Evolutionary conservation across 1,284 basidiomycete species (phyloP).

Genomic region (Ganoderma sinense): DNA sequence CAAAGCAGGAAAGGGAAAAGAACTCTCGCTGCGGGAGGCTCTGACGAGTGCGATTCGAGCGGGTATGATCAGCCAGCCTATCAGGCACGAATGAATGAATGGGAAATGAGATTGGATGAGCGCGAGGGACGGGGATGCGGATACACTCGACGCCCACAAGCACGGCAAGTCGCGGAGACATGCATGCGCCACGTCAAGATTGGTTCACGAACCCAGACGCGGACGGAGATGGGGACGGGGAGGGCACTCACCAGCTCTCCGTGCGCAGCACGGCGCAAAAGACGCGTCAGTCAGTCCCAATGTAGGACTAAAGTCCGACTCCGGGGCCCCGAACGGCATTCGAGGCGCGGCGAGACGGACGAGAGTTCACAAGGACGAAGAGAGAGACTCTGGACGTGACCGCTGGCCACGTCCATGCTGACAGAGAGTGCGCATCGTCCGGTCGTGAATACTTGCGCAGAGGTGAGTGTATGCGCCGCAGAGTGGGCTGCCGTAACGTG

Average conservation of each 20-base stretch:
- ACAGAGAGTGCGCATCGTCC: background rate
- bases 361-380: background rate
- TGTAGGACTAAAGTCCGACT: background rate
- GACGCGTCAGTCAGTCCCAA: background rate
- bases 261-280: background rate
- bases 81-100: slow-evolving; percentile 1
- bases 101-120: background rate
- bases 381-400: background rate
- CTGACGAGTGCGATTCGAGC: slow-evolving; percentile 1
- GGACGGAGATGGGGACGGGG: background rate
- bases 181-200: background rate
- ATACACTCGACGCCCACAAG: background rate
- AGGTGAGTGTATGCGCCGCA: background rate
- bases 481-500: background rate
- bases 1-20: too few relatives aligned
- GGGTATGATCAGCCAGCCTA: background rate
- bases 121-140: background rate
- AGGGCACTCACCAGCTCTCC: background rate
- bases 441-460: background rate
- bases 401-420: too few relatives aligned
- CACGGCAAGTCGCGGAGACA: background rate
- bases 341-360: background rate
- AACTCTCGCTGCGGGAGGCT: background rate
- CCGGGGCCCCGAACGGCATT: background rate
- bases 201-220: background rate